A percentile compares a stretch with the other conserved stretches of the same genome.
phyloP scores from a whole-genome alignment of 2,329 filamentous ascomycete species.

The Aspergillus spinulosporus region DNA sequence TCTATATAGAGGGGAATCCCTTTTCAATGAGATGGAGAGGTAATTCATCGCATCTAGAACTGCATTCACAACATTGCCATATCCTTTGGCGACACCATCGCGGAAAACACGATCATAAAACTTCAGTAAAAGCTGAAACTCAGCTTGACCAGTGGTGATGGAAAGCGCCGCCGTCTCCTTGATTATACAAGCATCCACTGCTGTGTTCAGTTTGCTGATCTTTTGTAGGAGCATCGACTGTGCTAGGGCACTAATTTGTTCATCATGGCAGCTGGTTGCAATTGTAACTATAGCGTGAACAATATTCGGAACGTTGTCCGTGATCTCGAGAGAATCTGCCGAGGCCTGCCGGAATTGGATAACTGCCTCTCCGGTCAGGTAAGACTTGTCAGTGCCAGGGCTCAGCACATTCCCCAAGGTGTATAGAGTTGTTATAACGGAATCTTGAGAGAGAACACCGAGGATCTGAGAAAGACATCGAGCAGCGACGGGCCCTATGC shows the following conservation, averaged over 20 bases:
- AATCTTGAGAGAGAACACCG: slow-evolving; percentile 81
- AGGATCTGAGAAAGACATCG: slow-evolving; percentile 79
- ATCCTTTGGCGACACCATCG: slow-evolving; percentile 69
- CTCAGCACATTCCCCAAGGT: slow-evolving; percentile 94
- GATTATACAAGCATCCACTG: slow-evolving; percentile 83
- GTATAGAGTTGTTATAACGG: slow-evolving; percentile 92
- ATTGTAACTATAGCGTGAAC: slow-evolving; percentile 94
- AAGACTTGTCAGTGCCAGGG: slow-evolving; percentile 49
- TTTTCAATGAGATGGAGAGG: slow-evolving; percentile 68
- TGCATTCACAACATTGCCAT: slow-evolving; percentile 67
- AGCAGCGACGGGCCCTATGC: slow-evolving; percentile 75
- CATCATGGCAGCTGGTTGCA: slow-evolving; percentile 75
- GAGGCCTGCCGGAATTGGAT: slow-evolving; percentile 35
- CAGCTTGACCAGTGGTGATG: slow-evolving; percentile 72
- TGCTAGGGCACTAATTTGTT: slow-evolving; percentile 88
- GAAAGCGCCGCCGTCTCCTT: slow-evolving; percentile 77
- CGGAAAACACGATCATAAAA: slow-evolving; percentile 75
- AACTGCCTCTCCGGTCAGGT: slow-evolving; percentile 39
- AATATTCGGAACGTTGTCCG: slow-evolving; percentile 81
- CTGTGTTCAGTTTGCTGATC: slow-evolving; percentile 75
- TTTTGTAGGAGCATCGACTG: slow-evolving; percentile 96
- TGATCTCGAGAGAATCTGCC: slow-evolving; percentile 55
- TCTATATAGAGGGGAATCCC: slow-evolving; percentile 72
- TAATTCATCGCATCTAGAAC: slow-evolving; percentile 78
- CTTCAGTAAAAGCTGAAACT: slow-evolving; percentile 84